Percentiles rank a stretch among this genome's conserved stretches.
phyloP scores from a whole-genome alignment of 345 rosid species.

The Pistacia integerrima region DNA sequence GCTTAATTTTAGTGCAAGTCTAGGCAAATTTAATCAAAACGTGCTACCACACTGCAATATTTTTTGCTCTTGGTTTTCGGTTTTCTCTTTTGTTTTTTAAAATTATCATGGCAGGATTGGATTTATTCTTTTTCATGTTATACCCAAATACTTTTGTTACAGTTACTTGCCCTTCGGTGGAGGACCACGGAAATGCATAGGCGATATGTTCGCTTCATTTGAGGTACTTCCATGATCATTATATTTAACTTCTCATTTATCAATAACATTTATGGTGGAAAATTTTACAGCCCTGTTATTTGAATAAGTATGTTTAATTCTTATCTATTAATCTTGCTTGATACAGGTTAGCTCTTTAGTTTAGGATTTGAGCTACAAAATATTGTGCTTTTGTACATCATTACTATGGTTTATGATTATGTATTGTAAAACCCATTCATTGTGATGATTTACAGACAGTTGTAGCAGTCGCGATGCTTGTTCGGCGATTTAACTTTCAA shows the following conservation, averaged over 20 bases:
- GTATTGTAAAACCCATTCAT: not conserved
- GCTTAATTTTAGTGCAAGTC: not conserved
- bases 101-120: not conserved
- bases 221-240: slow-evolving; percentile 55
- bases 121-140: not conserved
- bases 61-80: not conserved
- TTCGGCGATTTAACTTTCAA: slow-evolving; percentile 73
- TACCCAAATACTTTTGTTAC: slow-evolving; percentile 11
- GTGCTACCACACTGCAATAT: not conserved
- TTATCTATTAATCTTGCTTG: slow-evolving; percentile 1
- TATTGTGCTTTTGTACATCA: not conserved
- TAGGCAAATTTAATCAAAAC: too few species aligned
- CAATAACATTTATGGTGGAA: not conserved
- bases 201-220: slow-evolving; percentile 92
- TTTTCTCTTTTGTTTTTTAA: too few species aligned
- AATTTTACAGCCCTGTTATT: not conserved
- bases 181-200: slow-evolving; percentile 93
- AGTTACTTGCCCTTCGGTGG: slow-evolving; percentile 99
- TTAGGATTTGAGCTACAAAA: not conserved
- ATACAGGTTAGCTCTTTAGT: not conserved
- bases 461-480: slow-evolving; percentile 91
- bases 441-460: slow-evolving; percentile 48
- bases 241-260: not conserved
- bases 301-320: not conserved
- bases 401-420: not conserved